Conservation (phyloP, 228 moss, liverwort and hornwort species). For the Sphagnum fallax region DNA sequence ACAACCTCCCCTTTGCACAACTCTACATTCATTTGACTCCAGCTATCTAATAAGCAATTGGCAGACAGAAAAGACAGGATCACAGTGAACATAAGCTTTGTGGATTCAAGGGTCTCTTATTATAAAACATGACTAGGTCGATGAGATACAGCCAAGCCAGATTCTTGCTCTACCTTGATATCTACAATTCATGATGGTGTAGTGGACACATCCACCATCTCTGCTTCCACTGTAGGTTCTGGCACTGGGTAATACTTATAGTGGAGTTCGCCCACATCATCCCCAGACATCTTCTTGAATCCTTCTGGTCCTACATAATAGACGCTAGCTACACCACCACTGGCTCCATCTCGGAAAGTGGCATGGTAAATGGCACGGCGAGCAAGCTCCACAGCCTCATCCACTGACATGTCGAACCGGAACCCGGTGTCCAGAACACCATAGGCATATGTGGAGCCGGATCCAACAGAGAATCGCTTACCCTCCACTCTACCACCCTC, state of each 20-base stretch:
- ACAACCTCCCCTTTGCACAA: too few species aligned
- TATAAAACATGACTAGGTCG: too few species aligned
- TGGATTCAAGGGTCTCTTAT: too few species aligned
- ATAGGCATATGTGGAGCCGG: constrained; percentile 84
- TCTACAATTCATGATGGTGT: too few species aligned
- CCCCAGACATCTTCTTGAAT: constrained; percentile 90
- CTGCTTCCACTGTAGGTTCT: constrained; percentile 64
- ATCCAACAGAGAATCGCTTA: constrained; percentile 78
- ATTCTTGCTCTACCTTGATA: too few species aligned
- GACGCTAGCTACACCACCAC: constrained; percentile 96
- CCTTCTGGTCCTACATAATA: constrained; percentile 87
- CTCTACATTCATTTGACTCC: too few species aligned
- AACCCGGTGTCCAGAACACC: constrained; percentile 82
- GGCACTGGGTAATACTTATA: constrained; percentile 79
- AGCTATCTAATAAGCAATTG: too few species aligned
- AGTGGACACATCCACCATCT: constrained; percentile 27
- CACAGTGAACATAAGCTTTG: too few species aligned
- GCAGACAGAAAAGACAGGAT: too few species aligned
- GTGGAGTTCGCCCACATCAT: constrained; percentile 92
- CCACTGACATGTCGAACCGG: constrained; percentile 79
- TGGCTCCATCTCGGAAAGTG: constrained; percentile 95
- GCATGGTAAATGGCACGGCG: constrained; percentile 94
- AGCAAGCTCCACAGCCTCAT: constrained; percentile 94
- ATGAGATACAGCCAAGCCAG: too few species aligned
- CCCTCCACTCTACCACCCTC: constrained; percentile 88